phyloP scores from a whole-genome alignment of 164 flowering plant species.

The Nymphaea thermarum region DNA sequence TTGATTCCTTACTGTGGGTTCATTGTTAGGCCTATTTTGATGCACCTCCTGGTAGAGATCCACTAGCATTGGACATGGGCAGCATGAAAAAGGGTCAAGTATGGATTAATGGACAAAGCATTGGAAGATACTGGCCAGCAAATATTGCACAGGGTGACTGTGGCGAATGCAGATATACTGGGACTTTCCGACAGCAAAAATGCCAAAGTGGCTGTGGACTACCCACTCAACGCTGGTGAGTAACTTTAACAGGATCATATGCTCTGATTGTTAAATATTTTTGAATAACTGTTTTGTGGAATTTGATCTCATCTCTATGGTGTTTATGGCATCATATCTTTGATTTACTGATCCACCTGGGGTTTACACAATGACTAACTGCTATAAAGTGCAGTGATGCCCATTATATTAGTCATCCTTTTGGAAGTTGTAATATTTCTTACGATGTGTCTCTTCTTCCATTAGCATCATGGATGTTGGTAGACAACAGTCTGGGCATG shows the following conservation, averaged over 20 bases:
- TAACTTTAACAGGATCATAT: neutral
- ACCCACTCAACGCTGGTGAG: slow-evolving; percentile 78
- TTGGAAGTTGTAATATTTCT: too few species aligned
- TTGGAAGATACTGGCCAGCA: slow-evolving; percentile 59
- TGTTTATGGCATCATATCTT: too few species aligned
- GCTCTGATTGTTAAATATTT: neutral
- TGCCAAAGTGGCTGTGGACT: slow-evolving; percentile 51
- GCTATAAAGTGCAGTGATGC: too few species aligned
- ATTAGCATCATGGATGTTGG: too few species aligned
- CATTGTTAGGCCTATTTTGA: neutral
- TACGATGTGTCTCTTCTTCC: too few species aligned
- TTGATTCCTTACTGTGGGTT: neutral
- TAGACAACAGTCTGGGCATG: too few species aligned
- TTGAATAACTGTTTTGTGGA: too few species aligned
- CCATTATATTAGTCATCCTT: too few species aligned
- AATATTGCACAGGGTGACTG: slow-evolving; percentile 40
- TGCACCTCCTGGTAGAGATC: slow-evolving; percentile 43
- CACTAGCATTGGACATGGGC: slow-evolving; percentile 35
- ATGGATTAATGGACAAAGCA: slow-evolving; percentile 64
- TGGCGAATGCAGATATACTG: slow-evolving; percentile 48
- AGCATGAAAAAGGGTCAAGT: slow-evolving; percentile 74
- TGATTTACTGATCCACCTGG: too few species aligned
- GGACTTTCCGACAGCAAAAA: slow-evolving; percentile 28
- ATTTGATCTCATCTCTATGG: too few species aligned
- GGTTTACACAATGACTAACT: too few species aligned